phyloP scores from a whole-genome alignment of 2,329 filamentous ascomycete genomes.

The Orbilia brochopaga region DNA sequence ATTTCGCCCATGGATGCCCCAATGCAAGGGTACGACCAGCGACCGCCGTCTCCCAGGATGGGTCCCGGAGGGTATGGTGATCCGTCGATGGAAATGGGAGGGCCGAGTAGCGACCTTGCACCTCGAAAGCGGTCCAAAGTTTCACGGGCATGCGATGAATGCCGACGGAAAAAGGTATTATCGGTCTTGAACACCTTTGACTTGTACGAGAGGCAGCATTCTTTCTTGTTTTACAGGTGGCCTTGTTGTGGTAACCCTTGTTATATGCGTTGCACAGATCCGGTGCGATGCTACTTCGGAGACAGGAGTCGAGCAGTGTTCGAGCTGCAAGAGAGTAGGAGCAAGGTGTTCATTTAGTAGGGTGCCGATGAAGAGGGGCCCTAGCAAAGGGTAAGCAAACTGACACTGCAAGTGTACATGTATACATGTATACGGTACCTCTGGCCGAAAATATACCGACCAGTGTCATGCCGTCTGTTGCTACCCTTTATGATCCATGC shows the following conservation, averaged over 20 bases:
- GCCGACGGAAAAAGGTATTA: conserved; percentile 76
- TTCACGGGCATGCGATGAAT: conserved; percentile 87
- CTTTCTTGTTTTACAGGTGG: conserved; percentile 50
- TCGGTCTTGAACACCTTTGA: conserved; percentile 50
- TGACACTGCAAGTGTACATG: no score
- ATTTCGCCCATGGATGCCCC: conserved; percentile 52
- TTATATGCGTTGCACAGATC: conserved; percentile 62
- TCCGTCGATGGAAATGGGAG: conserved; percentile 62
- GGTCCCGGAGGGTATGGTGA: conserved; percentile 57
- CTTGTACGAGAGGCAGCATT: conserved; percentile 48
- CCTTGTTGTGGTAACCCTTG: conserved; percentile 49
- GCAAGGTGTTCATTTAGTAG: conserved; percentile 83
- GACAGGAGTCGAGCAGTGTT: conserved; percentile 74
- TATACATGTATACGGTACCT: conserved; percentile 21
- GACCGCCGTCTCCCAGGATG: conserved; percentile 56
- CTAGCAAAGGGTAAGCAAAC: conserved; percentile 77
- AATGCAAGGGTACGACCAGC: conserved; percentile 55
- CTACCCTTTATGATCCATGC: conserved; percentile 10
- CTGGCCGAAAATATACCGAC: conserved; percentile 4
- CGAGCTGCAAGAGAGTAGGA: conserved; percentile 78
- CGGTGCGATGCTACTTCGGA: conserved; percentile 84
- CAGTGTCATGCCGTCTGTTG: conserved; percentile 4
- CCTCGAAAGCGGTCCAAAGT: conserved; percentile 83
- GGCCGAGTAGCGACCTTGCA: conserved; percentile 66
- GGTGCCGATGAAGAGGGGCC: conserved; percentile 84